Evolutionary conservation across 108 stramenopile genomes (phyloP), one percentile per base, ranked within the genome.

Genomic region (Skeletonema potamos): DNA sequence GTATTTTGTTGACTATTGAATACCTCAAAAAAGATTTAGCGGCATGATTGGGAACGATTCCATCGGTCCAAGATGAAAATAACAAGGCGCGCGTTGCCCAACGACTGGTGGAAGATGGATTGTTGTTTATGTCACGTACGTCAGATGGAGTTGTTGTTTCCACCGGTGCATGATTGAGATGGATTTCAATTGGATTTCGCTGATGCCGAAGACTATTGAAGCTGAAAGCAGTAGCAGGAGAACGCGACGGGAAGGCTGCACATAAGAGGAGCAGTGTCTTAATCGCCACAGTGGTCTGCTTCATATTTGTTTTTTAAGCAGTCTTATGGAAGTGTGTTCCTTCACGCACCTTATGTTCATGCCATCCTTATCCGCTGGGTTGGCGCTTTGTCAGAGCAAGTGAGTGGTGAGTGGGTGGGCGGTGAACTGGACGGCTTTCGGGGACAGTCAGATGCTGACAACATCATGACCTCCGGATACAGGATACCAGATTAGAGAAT

Each of bases 51-150:
- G 77, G 13, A 48, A 58, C 26, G 20, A 94, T 48, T n/a, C 93
- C 90, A 64, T 91, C 89, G 17, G 74, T 75, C 58, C 88, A 89
- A 27, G 93, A 94, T 3, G 93, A 91, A 46, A 94, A 66, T 17
- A 94, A 74, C 28, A 93, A 61, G 15, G 79, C 79, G 29, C 70
- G 36, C 1, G 62, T 57, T 4, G 79, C 74, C 74, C 55, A 75
- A 27, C 55, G 64, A 24, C 22, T 18, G 48, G 18, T 22, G 48
- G 22, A 48, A 7, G 39, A 8, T 41, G 48, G 48, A 48, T 18
- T 9, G 22, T n/a, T 22, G 22, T n/a, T 48, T 9, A 22, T 22
- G 13, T 48, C 48, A 13, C 18, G 20, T 8, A 48, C 18, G n/a
- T 24, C 20, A 48, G 48, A 48, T 22, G 22, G n/a, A 48, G 48